Conservation (phyloP, 768 basidiomycete species). For the Infundibulicybe gibba region DNA sequence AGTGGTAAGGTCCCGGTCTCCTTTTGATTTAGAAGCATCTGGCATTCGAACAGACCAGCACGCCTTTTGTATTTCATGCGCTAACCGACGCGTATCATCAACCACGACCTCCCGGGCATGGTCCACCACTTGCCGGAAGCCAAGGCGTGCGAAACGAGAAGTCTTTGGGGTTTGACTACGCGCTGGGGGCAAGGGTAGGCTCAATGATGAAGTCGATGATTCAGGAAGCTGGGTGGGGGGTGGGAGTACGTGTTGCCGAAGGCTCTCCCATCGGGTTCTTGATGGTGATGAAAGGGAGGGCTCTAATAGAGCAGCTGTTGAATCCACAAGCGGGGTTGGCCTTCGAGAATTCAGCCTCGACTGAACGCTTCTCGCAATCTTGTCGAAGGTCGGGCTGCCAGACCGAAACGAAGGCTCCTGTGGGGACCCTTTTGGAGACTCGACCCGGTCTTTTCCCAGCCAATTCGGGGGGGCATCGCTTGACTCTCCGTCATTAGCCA, state of each 20-base stretch:
- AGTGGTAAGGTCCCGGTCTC: conserved; percentile 14
- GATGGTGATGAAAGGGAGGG: conserved; percentile 33
- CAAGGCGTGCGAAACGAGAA: conserved; percentile 47
- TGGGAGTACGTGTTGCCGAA: conserved; percentile 52
- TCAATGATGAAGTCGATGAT: conserved; percentile 19
- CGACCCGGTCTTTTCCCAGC: conserved; percentile 7
- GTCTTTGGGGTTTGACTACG: conserved; percentile 41
- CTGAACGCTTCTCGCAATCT: no score
- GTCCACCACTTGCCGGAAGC: conserved; percentile 65
- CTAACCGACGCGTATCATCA: conserved; percentile 47
- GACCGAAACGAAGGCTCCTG: background rate
- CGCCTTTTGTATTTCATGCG: conserved; percentile 52
- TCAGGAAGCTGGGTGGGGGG: conserved; percentile 21
- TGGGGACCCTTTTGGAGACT: conserved; percentile 1
- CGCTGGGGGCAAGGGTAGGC: conserved; percentile 12
- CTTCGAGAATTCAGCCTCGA: conserved; percentile 6
- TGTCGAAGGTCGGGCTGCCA: no score
- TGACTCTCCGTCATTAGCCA: no score
- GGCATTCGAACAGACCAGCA: conserved; percentile 50
- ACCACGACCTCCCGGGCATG: conserved; percentile 48
- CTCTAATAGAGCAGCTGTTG: conserved; percentile 8
- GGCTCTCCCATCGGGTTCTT: conserved; percentile 44
- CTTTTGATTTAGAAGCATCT: conserved; percentile 27
- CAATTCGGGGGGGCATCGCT: conserved; percentile 2
- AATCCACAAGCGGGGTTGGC: conserved; percentile 42